Evolutionary conservation across 2,329 filamentous ascomycete species (phyloP).

Genomic region (Talaromyces sp.): DNA sequence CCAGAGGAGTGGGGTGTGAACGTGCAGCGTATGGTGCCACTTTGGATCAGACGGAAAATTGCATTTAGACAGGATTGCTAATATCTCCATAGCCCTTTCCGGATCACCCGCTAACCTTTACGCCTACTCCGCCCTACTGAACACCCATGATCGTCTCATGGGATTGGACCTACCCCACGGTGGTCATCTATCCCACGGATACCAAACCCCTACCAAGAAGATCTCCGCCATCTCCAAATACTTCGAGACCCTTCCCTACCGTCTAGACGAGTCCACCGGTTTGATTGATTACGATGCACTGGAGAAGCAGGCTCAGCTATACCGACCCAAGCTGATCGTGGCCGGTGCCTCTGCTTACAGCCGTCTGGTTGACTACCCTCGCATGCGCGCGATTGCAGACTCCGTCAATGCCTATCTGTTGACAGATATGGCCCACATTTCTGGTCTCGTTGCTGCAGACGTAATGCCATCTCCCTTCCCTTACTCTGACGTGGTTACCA

Average conservation of each 20-base stretch:
- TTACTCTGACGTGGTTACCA: constrained; percentile 94
- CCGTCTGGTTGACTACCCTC: constrained; percentile 92
- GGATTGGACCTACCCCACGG: constrained; percentile 92
- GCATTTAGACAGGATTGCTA: constrained; percentile 7
- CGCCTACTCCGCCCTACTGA: constrained; percentile 95
- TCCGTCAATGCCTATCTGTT: constrained; percentile 91
- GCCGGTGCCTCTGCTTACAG: constrained; percentile 98
- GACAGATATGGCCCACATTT: constrained; percentile 98
- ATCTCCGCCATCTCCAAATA: constrained; percentile 98
- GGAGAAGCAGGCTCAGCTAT: constrained; percentile 85
- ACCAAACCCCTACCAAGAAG: constrained; percentile 93
- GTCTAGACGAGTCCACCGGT: constrained; percentile 74
- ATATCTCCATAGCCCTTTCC: constrained; percentile 65
- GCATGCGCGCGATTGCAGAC: constrained; percentile 95
- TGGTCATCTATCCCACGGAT: constrained; percentile 93
- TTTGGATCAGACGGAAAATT: not conserved
- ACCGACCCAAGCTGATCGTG: constrained; percentile 93
- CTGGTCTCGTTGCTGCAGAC: constrained; percentile 86
- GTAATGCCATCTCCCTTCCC: constrained; percentile 93
- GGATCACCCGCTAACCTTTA: constrained; percentile 75
- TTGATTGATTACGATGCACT: constrained; percentile 96
- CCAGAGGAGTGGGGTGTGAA: constrained; percentile 94
- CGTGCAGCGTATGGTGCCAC: constrained; percentile 70
- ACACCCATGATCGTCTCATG: constrained; percentile 94
- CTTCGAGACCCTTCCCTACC: constrained; percentile 98